phyloP scores from a whole-genome alignment of 1,284 basidiomycete genomes.

The Mycosarcoma maydis region DNA sequence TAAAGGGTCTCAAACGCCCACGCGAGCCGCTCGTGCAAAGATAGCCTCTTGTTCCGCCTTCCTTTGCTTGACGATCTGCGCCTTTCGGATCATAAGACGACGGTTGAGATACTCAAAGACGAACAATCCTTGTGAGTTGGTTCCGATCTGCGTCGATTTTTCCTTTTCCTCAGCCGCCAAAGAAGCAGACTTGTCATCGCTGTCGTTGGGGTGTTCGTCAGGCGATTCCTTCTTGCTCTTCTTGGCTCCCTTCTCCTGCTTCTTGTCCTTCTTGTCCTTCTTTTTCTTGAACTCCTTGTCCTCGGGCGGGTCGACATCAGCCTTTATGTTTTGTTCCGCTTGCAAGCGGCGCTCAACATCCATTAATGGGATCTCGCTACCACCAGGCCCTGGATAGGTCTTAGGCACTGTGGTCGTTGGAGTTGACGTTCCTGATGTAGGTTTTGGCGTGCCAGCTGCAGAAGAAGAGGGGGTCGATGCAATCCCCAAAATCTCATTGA shows the following conservation, averaged over 20 bases:
- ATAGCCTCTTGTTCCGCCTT: slow-evolving; percentile 54
- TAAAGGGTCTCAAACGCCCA: slow-evolving; percentile 41
- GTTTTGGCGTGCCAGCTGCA: slow-evolving; percentile 29
- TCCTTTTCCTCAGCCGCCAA: slow-evolving; percentile 34
- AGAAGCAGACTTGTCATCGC: background rate
- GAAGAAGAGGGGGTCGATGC: slow-evolving; percentile 44
- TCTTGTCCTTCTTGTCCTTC: slow-evolving; percentile 24
- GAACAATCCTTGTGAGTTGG: slow-evolving; percentile 40
- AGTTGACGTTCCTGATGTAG: slow-evolving; percentile 27
- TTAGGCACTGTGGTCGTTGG: slow-evolving; percentile 18
- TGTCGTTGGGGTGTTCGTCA: background rate
- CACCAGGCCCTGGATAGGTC: slow-evolving; percentile 42
- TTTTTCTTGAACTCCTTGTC: slow-evolving; percentile 16
- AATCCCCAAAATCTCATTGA: slow-evolving; percentile 65
- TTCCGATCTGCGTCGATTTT: slow-evolving; percentile 39
- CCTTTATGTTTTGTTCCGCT: slow-evolving; percentile 10
- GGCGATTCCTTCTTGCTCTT: slow-evolving; percentile 24
- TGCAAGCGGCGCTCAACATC: slow-evolving; percentile 41
- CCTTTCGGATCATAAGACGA: slow-evolving; percentile 56
- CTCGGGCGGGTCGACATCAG: slow-evolving; percentile 8
- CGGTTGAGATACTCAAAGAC: slow-evolving; percentile 62
- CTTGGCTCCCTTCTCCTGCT: slow-evolving; percentile 31
- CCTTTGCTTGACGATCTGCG: slow-evolving; percentile 49
- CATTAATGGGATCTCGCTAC: slow-evolving; percentile 38
- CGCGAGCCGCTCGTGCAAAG: slow-evolving; percentile 53